Evolutionary conservation across 2,329 filamentous ascomycete species (phyloP).

Genomic region (Aspergillus sergii): DNA sequence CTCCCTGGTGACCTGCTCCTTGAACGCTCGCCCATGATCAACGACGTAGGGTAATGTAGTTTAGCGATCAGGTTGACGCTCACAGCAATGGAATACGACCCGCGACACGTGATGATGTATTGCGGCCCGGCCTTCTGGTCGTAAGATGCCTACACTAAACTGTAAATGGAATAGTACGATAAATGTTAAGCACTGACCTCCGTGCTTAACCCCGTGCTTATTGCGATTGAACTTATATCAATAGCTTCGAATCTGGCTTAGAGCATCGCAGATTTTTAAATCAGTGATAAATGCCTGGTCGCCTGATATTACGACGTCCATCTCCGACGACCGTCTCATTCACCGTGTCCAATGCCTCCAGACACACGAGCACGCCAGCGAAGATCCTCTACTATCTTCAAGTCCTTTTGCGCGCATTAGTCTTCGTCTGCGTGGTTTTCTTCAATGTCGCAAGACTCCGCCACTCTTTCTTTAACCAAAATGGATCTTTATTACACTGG

Average conservation of each 20-base stretch:
- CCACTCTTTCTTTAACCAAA: conserved; percentile 26
- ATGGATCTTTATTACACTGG: conserved; percentile 32
- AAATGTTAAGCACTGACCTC: background rate
- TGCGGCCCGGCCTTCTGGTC: conserved; percentile 10
- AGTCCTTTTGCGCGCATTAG: conserved; percentile 47
- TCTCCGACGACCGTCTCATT: conserved; percentile 91
- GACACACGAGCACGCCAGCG: conserved; percentile 49
- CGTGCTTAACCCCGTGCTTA: background rate
- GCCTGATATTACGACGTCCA: conserved; percentile 51
- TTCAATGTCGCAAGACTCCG: conserved; percentile 39
- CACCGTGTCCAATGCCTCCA: conserved; percentile 80
- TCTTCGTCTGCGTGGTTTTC: conserved; percentile 46
- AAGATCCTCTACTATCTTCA: conserved; percentile 47
- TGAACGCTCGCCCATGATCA: conserved; percentile 39
- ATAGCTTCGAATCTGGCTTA: background rate
- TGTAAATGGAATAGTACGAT: conserved; percentile 10
- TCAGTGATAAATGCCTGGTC: conserved; percentile 60
- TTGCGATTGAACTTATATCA: background rate
- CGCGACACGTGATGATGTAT: conserved; percentile 29
- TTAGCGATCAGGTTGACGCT: conserved; percentile 22
- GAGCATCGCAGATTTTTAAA: background rate
- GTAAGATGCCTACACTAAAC: conserved; percentile 6
- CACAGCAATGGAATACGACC: conserved; percentile 19
- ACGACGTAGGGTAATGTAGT: conserved; percentile 13
- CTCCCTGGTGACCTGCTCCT: conserved; percentile 49